Conservation (phyloP, 371 early-diverging fungal genomes). For the Coemansia sp. region DNA sequence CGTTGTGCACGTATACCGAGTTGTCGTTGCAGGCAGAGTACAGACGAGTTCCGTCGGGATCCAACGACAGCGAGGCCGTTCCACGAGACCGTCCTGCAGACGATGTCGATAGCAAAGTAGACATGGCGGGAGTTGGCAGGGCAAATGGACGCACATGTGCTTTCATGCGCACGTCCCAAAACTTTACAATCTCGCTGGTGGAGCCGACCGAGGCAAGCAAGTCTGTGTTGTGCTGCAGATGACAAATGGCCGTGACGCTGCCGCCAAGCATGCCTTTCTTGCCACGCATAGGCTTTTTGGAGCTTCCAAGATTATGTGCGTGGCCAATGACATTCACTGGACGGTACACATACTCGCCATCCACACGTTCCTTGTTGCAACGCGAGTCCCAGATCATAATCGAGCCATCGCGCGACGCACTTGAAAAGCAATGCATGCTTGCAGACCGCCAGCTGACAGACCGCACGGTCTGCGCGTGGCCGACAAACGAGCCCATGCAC, state of each 20-base stretch:
- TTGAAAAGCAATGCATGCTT: conserved; percentile 37
- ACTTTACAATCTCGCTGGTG: conserved; percentile 35
- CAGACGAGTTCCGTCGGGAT: conserved; percentile 37
- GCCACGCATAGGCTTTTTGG: conserved; percentile 5
- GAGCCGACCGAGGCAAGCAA: conserved; percentile 47
- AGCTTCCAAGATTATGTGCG: conserved; percentile 22
- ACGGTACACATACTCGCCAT: conserved; percentile 18
- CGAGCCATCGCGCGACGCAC: conserved; percentile 49
- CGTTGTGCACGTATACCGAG: conserved; percentile 41
- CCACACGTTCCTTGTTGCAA: conserved; percentile 28
- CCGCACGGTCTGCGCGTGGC: conserved; percentile 51
- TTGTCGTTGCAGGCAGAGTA: conserved; percentile 47
- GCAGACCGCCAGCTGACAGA: conserved; percentile 37
- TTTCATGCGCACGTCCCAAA: conserved; percentile 48
- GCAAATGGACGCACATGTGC: conserved; percentile 12
- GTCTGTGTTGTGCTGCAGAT: conserved; percentile 23
- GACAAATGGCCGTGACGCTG: conserved; percentile 38
- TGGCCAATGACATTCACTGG: conserved; percentile 34
- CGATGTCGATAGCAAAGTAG: conserved; percentile 11
- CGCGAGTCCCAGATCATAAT: conserved; percentile 51
- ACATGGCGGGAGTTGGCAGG: conserved; percentile 21
- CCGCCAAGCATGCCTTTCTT: conserved; percentile 11
- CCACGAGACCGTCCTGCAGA: conserved; percentile 43
- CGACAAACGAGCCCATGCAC: conserved; percentile 57
- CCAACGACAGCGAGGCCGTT: conserved; percentile 40